These are phyloP conservation scores for Metschnikowia shivogae DNA, from an alignment of 805 yeast species.

Conservation along the genomic window DNA sequence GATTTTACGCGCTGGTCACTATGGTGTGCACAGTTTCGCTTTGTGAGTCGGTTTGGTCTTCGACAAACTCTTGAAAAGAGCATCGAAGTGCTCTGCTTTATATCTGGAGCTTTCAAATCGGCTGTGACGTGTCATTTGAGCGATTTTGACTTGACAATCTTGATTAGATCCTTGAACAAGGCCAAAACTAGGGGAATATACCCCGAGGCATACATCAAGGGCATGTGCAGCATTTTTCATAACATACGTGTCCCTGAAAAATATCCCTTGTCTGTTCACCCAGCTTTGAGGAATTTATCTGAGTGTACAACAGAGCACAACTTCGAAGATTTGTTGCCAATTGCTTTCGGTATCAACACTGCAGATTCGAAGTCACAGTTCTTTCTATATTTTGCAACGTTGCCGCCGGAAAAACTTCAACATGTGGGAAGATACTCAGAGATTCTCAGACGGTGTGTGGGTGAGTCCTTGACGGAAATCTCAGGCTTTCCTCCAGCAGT, in stretches of 20 bases:
- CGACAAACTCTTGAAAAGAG: not conserved
- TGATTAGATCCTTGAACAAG: slow-evolving; percentile 1
- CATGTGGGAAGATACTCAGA: not conserved
- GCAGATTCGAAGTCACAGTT: not conserved
- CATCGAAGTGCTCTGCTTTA: not conserved
- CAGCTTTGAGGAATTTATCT: not conserved
- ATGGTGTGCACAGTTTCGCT: slow-evolving; percentile 22
- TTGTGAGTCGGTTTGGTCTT: slow-evolving; percentile 15
- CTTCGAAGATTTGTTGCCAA: not conserved
- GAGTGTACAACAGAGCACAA: not conserved
- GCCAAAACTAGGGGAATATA: not conserved
- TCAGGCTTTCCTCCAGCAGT: not conserved
- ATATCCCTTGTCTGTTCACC: not conserved
- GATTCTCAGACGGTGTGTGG: not conserved
- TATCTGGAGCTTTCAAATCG: not conserved
- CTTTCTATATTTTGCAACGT: not conserved
- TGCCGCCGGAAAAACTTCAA: not conserved
- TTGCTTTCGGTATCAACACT: slow-evolving; percentile 1
- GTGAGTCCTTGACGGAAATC: not conserved
- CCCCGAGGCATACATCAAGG: not conserved
- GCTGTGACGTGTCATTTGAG: not conserved
- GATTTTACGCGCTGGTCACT: slow-evolving; percentile 1
- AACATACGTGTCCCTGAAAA: not conserved
- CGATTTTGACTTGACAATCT: slow-evolving; percentile 1
- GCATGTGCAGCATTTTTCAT: not conserved